Evolutionary conservation across 805 yeast species (phyloP).

Genomic region (Nakazawaea populi): DNA sequence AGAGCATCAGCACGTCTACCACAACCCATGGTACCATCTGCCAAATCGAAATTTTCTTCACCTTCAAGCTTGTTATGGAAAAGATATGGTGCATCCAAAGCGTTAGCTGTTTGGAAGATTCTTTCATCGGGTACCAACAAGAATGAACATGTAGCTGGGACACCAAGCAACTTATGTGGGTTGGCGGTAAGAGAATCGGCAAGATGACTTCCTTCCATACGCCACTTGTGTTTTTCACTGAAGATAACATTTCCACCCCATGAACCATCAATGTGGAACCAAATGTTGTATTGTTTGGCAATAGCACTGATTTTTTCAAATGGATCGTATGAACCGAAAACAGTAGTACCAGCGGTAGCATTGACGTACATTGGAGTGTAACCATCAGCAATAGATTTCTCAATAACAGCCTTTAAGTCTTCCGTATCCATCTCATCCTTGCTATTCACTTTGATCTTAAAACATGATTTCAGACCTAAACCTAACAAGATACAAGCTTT

Average conservation of each 20-base stretch:
- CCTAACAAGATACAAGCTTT: constrained; percentile 78
- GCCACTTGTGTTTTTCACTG: constrained; percentile 38
- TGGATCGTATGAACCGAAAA: constrained; percentile 77
- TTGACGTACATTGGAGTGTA: constrained; percentile 68
- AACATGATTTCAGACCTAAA: constrained; percentile 54
- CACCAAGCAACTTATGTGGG: constrained; percentile 89
- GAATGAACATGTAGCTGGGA: constrained; percentile 73
- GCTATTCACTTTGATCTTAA: constrained; percentile 52
- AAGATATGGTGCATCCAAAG: constrained; percentile 73
- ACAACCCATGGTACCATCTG: constrained; percentile 90
- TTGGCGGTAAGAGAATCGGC: constrained; percentile 78
- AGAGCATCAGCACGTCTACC: constrained; percentile 82
- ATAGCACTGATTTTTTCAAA: constrained; percentile 47
- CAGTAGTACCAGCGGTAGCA: constrained; percentile 88
- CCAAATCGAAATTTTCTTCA: constrained; percentile 63
- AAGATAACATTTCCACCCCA: constrained; percentile 88
- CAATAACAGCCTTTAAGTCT: constrained; percentile 40
- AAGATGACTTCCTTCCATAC: constrained; percentile 51
- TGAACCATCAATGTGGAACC: constrained; percentile 86
- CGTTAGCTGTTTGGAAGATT: constrained; percentile 64
- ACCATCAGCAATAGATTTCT: constrained; percentile 40
- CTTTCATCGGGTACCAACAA: constrained; percentile 64
- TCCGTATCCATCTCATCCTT: constrained; percentile 53
- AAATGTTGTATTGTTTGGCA: constrained; percentile 48
- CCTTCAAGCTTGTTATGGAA: constrained; percentile 56